Evolutionary conservation across 331 rosid species (phyloP), one percentile per base, ranked within the genome.

Genomic region (Phaseolus coccineus): DNA sequence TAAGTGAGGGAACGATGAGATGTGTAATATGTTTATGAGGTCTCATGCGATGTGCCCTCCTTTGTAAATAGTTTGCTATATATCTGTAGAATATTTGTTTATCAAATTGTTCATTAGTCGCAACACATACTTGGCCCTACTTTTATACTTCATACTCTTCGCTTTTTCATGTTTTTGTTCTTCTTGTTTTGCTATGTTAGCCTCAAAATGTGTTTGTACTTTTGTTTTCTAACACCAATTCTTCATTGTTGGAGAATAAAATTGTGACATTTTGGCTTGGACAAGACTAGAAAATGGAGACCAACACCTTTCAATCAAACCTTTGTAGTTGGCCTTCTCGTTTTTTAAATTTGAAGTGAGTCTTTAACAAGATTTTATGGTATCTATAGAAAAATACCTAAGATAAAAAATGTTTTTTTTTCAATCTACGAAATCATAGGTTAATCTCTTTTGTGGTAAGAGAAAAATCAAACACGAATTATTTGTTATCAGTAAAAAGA

Each of bases 61-160:
- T 68, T 69, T 92, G 96, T 90, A 92, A 83, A 92, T 85, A 89
- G 86, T 76, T 75, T 81, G 88, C 47, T 77, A 86, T 84, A 64
- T 77, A 84, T 80, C 79, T 85, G 87, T 87, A 89, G 88, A 87
- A 69, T 87, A 62, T 81, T 42, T 85, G 80, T 48, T 77, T 78
- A 78, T 67, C 78, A 75, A 82, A 67, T 75, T 55, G 48, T 79
- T 81, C 42, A 79, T 65, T 77, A 44, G 83, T 58, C 77, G 81
- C 75, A 70, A 55, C 22, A 28, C 51, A 44, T 62, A 53, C 74
- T 77, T 53, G 37, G 31, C 3, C 24, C 4, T 25, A 46, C 39
- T 62, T 73, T 56, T 37, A 42, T 68, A 7, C 25, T 66, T 39
- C 46, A 15, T 68, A 16, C 57, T 44, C 16, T 51, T 64, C 50